These are phyloP conservation scores for Penicillium pulvis DNA, from an alignment of 495 filamentous ascomycete species.

Conservation along the genomic window DNA sequence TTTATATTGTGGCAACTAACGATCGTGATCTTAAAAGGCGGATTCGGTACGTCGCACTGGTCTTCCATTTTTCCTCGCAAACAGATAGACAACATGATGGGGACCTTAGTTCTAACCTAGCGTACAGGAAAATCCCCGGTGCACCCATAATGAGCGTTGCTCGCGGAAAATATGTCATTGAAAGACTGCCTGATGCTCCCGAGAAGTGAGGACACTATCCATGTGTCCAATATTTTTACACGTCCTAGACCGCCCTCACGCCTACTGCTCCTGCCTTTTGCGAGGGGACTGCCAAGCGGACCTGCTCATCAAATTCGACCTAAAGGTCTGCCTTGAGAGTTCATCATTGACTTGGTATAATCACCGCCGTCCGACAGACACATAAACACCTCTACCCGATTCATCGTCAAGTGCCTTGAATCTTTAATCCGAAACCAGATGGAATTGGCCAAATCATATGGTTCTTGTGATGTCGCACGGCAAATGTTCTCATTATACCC, in stretches of 20 bases:
- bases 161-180: conserved; percentile 87
- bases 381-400: neutral
- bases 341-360: neutral
- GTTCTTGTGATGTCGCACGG: neutral
- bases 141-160: conserved; percentile 69
- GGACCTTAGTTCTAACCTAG: neutral
- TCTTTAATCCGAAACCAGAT: neutral
- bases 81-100: neutral
- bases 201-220: conserved; percentile 33
- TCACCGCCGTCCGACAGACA: neutral
- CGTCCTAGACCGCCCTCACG: neutral
- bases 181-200: conserved; percentile 78
- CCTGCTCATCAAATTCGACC: neutral
- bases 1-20: conserved; percentile 91
- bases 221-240: conserved; percentile 41
- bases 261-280: neutral
- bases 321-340: neutral
- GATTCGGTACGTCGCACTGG: conserved; percentile 50
- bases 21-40: conserved; percentile 76
- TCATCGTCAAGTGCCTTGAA: neutral
- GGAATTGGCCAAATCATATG: neutral
- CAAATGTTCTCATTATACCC: neutral
- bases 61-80: too few species aligned
- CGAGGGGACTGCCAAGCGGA: neutral
- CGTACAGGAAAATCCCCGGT: conserved; percentile 40